phyloP scores from a whole-genome alignment of 2,329 filamentous ascomycete species.

The Fonsecaea monophora region DNA sequence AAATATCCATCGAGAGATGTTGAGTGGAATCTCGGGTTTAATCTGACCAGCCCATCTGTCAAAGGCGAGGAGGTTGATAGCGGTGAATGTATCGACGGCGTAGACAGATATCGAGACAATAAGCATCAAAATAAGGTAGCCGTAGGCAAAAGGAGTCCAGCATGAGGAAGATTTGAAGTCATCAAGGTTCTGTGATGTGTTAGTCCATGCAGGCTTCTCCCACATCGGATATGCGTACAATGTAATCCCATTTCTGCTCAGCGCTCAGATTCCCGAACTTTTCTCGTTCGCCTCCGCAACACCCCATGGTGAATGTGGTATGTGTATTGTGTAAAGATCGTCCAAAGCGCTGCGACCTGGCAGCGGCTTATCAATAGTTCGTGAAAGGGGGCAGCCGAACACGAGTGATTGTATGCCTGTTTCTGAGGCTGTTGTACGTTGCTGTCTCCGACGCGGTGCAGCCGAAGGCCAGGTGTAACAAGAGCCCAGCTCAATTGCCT shows the following conservation, averaged over 20 bases:
- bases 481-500: conserved; percentile 40
- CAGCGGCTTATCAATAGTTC: conserved; percentile 28
- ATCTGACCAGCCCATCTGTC: conserved; percentile 87
- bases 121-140: conserved; percentile 81
- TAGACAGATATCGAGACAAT: conserved; percentile 83
- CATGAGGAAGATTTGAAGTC: conserved; percentile 88
- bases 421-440: conserved; percentile 2
- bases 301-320: conserved; percentile 64
- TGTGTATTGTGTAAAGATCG: conserved; percentile 17
- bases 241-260: conserved; percentile 95
- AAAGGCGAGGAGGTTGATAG: conserved; percentile 87
- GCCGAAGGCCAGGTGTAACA: conserved; percentile 36
- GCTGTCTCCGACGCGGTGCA: conserved; percentile 32
- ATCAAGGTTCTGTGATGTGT: conserved; percentile 55
- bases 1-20: conserved; percentile 93
- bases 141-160: conserved; percentile 78
- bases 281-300: conserved; percentile 64
- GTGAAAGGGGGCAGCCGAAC: conserved; percentile 22
- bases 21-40: conserved; percentile 75
- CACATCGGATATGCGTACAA: conserved; percentile 62
- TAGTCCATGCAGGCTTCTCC: conserved; percentile 26
- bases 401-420: conserved; percentile 18
- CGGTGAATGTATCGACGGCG: conserved; percentile 88
- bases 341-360: conserved; percentile 32
- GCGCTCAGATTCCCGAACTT: conserved; percentile 71